Percentiles rank a stretch among this genome's conserved stretches.
These are phyloP conservation scores for Penicillium olsonii DNA, from an alignment of 2,329 filamentous ascomycete genomes.

Conservation along the genomic window DNA sequence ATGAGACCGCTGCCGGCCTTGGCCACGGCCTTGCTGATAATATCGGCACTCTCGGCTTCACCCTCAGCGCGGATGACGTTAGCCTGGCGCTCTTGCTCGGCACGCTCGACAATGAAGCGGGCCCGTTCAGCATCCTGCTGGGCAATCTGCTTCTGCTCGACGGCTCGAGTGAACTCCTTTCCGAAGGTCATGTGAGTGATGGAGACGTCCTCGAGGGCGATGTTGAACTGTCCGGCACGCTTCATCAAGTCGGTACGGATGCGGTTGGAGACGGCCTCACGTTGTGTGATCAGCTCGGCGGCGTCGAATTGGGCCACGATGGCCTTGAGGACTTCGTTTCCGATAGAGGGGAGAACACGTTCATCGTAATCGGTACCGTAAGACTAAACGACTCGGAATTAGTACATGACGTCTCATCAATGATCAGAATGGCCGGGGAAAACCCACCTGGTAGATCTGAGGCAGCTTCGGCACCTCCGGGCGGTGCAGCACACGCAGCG, in stretches of 20 bases:
- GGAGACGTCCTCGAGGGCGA: constrained; percentile 95
- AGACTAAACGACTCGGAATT: constrained; percentile 60
- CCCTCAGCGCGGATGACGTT: constrained; percentile 98
- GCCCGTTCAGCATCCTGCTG: constrained; percentile 98
- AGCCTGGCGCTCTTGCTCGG: constrained; percentile 97
- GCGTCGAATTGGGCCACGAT: constrained; percentile 99
- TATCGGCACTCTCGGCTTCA: constrained; percentile 94
- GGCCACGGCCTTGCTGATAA: constrained; percentile 88
- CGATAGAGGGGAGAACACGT: constrained; percentile 95
- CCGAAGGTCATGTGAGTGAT: constrained; percentile 99
- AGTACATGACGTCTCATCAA: neutral
- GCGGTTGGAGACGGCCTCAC: constrained; percentile 92
- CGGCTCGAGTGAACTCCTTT: constrained; percentile 96
- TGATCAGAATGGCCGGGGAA: neutral
- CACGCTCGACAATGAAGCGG: constrained; percentile 96
- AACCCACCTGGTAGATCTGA: constrained; percentile 92
- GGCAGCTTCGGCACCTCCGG: constrained; percentile 90
- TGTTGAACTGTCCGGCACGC: constrained; percentile 97
- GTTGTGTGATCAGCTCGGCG: constrained; percentile 96
- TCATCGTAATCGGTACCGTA: constrained; percentile 99
- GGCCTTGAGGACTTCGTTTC: constrained; percentile 98
- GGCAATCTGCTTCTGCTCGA: constrained; percentile 99
- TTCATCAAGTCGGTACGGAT: constrained; percentile 90
- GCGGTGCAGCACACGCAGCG: constrained; percentile 88
- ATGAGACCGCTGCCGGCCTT: constrained; percentile 93